phyloP scores from a whole-genome alignment of 2,329 filamentous ascomycete species.

The Ophiostoma montium region DNA sequence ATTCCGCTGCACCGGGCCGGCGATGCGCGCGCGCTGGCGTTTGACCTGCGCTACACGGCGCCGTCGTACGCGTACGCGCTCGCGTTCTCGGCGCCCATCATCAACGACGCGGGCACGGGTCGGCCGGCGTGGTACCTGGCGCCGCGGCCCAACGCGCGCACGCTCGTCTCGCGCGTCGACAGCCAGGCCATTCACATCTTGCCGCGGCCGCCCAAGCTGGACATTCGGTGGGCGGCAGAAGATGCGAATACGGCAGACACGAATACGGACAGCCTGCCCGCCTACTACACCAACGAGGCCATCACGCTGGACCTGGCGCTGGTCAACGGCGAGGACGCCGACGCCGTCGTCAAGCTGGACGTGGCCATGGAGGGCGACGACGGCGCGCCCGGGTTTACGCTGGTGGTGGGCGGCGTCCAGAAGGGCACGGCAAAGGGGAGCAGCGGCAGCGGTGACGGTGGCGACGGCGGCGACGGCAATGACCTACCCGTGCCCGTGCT shows the following conservation, averaged over 20 bases:
- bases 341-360: conserved; percentile 58
- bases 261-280: background rate
- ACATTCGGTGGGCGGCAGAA: conserved; percentile 35
- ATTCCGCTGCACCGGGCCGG: conserved; percentile 70
- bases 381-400: conserved; percentile 26
- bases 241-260: background rate
- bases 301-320: conserved; percentile 57
- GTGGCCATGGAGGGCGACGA: conserved; percentile 46
- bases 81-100: conserved; percentile 46
- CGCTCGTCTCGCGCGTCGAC: conserved; percentile 33
- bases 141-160: conserved; percentile 24
- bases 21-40: conserved; percentile 51
- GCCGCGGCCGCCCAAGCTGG: conserved; percentile 84
- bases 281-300: conserved; percentile 71
- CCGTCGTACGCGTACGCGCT: conserved; percentile 57
- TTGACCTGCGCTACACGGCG: conserved; percentile 48
- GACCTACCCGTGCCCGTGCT: conserved; percentile 22
- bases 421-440: conserved; percentile 11
- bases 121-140: conserved; percentile 34
- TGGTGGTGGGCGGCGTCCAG: conserved; percentile 18
- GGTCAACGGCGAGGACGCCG: conserved; percentile 70
- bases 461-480: background rate
- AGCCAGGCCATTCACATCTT: conserved; percentile 54
- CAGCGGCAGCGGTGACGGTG: background rate
- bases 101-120: conserved; percentile 18